These are phyloP conservation scores for Aspergillaceae sp. DNA, from an alignment of 2,329 filamentous ascomycete genomes.

Conservation along the genomic window DNA sequence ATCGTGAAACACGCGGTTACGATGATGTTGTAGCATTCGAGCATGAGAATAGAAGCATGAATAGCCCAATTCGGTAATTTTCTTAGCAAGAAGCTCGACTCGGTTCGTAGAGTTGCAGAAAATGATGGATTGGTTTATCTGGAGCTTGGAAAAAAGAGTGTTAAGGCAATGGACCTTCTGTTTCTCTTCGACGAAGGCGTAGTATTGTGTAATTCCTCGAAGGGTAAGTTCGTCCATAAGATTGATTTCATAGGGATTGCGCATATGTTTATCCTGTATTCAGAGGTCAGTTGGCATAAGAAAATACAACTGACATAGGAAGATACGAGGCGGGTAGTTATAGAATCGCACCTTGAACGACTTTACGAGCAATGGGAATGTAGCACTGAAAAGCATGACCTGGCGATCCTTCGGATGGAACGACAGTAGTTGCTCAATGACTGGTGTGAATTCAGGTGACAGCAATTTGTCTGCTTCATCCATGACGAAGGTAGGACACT, in stretches of 20 bases:
- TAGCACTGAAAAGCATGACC: constrained; percentile 98
- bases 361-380: constrained; percentile 94
- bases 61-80: constrained; percentile 97
- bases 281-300: not conserved
- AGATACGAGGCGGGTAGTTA: not conserved
- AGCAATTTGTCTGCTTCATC: constrained; percentile 98
- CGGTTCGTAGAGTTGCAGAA: constrained; percentile 99
- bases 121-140: constrained; percentile 99
- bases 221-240: constrained; percentile 98
- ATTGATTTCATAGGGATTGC: constrained; percentile 94
- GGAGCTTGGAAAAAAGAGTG: constrained; percentile 95
- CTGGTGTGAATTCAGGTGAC: constrained; percentile 91
- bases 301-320: not conserved
- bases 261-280: constrained; percentile 79
- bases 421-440: constrained; percentile 89
- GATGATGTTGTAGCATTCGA: constrained; percentile 92
- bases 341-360: constrained; percentile 59
- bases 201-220: constrained; percentile 97
- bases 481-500: constrained; percentile 98
- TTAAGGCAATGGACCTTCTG: constrained; percentile 99
- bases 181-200: constrained; percentile 98
- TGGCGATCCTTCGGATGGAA: constrained; percentile 97
- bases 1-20: constrained; percentile 98
- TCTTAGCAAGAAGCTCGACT: constrained; percentile 94
- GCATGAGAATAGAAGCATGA: constrained; percentile 99